Conservation (phyloP, 805 yeast species). For the Diddensiella transvaalensis region DNA sequence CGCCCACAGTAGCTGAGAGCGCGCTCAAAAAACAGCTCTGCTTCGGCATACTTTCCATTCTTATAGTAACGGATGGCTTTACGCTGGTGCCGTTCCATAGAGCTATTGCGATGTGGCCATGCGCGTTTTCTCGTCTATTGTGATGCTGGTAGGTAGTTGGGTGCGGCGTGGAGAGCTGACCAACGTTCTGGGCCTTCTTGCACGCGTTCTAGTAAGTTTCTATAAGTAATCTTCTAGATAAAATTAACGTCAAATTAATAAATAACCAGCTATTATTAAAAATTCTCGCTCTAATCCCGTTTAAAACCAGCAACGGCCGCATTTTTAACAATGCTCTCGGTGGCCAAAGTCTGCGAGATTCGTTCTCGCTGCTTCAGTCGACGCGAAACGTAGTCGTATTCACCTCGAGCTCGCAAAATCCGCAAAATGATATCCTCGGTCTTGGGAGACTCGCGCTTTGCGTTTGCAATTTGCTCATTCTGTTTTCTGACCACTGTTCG, state of each 20-base stretch:
- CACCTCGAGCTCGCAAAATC: conserved; percentile 63
- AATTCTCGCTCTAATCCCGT: not conserved
- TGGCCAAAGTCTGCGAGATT: conserved; percentile 51
- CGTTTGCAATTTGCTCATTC: conserved; percentile 44
- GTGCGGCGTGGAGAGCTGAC: too few relatives aligned
- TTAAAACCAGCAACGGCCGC: conserved; percentile 18
- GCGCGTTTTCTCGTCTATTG: too few relatives aligned
- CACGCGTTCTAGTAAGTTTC: too few relatives aligned
- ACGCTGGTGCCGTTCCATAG: conserved; percentile 1
- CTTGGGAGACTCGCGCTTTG: conserved; percentile 42
- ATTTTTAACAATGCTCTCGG: conserved; percentile 40
- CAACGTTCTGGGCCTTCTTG: too few relatives aligned
- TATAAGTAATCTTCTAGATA: too few relatives aligned
- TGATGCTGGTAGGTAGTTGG: too few relatives aligned
- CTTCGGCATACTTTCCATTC: not conserved
- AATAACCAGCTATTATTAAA: too few relatives aligned
- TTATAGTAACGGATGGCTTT: not conserved
- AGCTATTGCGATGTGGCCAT: not conserved
- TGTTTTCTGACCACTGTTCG: conserved; percentile 49
- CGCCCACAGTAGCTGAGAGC: not conserved
- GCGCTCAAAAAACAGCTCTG: not conserved
- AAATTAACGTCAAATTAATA: too few relatives aligned
- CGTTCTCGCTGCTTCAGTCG: conserved; percentile 61
- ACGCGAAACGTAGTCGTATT: conserved; percentile 52
- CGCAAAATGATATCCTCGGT: conserved; percentile 71